These are phyloP conservation scores for Boletus sensibilis DNA, from an alignment of 768 basidiomycete species.

Conservation along the genomic window DNA sequence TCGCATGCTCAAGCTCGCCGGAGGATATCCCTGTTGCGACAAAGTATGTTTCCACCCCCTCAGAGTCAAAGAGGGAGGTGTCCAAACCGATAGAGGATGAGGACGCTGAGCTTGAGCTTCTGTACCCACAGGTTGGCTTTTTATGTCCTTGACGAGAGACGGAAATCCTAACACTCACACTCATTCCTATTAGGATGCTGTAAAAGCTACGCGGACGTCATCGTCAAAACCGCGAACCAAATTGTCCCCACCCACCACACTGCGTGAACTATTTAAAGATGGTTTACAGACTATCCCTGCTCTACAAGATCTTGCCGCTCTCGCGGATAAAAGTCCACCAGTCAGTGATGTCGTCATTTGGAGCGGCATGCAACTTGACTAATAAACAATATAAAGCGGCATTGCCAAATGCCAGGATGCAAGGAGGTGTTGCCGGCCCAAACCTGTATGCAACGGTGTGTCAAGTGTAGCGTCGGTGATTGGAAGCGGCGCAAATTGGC, in stretches of 20 bases:
- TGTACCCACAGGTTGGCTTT: slow-evolving; percentile 15
- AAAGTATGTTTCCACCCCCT: not conserved
- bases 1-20: not conserved
- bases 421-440: slow-evolving; percentile 6
- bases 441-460: slow-evolving; percentile 15
- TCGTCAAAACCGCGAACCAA: not conserved
- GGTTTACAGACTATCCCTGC: slow-evolving; percentile 4
- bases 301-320: not conserved
- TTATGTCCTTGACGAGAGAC: not conserved
- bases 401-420: slow-evolving; percentile 17
- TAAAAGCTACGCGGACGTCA: not conserved
- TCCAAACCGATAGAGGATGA: not conserved
- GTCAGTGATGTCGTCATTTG: slow-evolving; percentile 4
- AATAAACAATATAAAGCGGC: slow-evolving; percentile 10
- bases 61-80: not conserved
- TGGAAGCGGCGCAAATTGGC: slow-evolving; percentile 19
- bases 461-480: slow-evolving; percentile 14
- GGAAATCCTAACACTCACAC: not conserved
- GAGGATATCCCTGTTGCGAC: slow-evolving; percentile 2
- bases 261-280: slow-evolving; percentile 1
- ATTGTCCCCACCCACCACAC: not conserved
- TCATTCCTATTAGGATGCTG: slow-evolving; percentile 9
- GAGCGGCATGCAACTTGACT: not conserved
- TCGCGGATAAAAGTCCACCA: not conserved
- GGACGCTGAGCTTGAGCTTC: slow-evolving; percentile 15